Base-by-base conservation (phyloP, 2,329 filamentous ascomycete species). In the Neofusicoccum cordaticola region DNA sequence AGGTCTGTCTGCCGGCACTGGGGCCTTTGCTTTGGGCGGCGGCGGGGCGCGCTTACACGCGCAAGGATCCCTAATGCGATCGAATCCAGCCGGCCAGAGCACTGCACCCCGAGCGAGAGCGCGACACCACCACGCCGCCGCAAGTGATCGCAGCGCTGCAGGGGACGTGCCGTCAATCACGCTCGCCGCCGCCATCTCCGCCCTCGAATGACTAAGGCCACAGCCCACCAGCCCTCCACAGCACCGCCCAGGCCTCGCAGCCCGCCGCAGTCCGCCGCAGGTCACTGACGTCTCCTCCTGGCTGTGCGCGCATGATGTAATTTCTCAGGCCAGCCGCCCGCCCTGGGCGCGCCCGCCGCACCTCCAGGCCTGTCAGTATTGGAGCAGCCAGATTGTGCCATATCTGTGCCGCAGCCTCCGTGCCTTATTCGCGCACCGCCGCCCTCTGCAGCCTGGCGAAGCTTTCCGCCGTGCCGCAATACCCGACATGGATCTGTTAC, bases 11-110 rank as follows among this genome's bases (percentile, higher is more conserved):
- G 60, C 19, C 41, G 51, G 61, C 48, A 44, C 53, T 58, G 53
- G 47, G 53, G 53, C 41, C 53, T 58, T 48, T 60, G 56, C 41
- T 51, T 51, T 31, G 50, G 62, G 58, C 45, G 60, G 61, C 47
- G 61, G 62, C 62, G 62, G 62, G 51, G 62, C 50, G 62, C 62
- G 52, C 50, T 56, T 57, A 58, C 52, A 42, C 7, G 52, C 50
- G 62, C 51, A 57, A 64, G 52, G 62, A 63, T 63, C 50, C 50
- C 50, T 19, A 56, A 47, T 34, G 48, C 31, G 50, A 62, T 51
- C 58, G 51, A 56, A 47, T 45, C 27, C 41, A 45, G 48, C 22
- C n/a, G 58, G 39, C 44, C 37, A 39, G 34, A 27, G n/a, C 48
- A 52, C 27, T 27, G 27, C 15, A 35, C 27, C 51, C 27, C 4